phyloP scores from a whole-genome alignment of 2,329 filamentous ascomycete genomes.

The Escovopsis sp. region DNA sequence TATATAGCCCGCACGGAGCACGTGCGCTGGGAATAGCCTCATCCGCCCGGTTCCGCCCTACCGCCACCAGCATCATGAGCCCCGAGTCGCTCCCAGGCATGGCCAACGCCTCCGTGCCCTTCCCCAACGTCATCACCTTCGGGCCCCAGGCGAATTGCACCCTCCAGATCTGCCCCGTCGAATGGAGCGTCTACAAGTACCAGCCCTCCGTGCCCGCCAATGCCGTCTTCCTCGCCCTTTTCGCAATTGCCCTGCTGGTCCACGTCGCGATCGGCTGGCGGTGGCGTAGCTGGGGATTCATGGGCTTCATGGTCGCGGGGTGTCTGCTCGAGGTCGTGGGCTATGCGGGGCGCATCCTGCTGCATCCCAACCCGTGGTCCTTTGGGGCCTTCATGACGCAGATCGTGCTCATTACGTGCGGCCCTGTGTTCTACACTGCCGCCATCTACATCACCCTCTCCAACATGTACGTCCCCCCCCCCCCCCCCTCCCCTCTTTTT shows the following conservation, averaged over 20 bases:
- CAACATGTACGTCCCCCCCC: slow-evolving; percentile 19
- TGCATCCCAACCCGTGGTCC: slow-evolving; percentile 40
- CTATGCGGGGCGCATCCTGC: slow-evolving; percentile 42
- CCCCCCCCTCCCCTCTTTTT: too few relatives aligned
- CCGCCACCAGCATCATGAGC: too few relatives aligned
- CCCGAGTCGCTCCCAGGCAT: too few relatives aligned
- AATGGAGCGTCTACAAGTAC: slow-evolving; percentile 27
- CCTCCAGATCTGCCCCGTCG: slow-evolving; percentile 28
- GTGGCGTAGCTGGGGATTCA: slow-evolving; percentile 28
- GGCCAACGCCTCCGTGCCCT: background rate
- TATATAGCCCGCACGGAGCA: background rate
- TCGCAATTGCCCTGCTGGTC: slow-evolving; percentile 26
- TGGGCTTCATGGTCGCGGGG: slow-evolving; percentile 35
- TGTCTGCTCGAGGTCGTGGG: slow-evolving; percentile 43
- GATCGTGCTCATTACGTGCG: slow-evolving; percentile 41
- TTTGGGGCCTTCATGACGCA: slow-evolving; percentile 49
- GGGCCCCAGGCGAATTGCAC: slow-evolving; percentile 32
- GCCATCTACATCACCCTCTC: slow-evolving; percentile 42
- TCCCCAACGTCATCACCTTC: slow-evolving; percentile 15
- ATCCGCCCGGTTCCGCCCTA: too few relatives aligned
- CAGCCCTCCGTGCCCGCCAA: slow-evolving; percentile 30
- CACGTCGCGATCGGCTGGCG: slow-evolving; percentile 25
- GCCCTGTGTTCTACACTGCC: slow-evolving; percentile 22
- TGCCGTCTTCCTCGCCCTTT: slow-evolving; percentile 25
- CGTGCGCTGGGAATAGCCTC: too few relatives aligned